Percentiles rank a stretch among this genome's conserved stretches.
Evolutionary conservation across 139 green algal species (phyloP).

Genomic region (Volvox africanus): DNA sequence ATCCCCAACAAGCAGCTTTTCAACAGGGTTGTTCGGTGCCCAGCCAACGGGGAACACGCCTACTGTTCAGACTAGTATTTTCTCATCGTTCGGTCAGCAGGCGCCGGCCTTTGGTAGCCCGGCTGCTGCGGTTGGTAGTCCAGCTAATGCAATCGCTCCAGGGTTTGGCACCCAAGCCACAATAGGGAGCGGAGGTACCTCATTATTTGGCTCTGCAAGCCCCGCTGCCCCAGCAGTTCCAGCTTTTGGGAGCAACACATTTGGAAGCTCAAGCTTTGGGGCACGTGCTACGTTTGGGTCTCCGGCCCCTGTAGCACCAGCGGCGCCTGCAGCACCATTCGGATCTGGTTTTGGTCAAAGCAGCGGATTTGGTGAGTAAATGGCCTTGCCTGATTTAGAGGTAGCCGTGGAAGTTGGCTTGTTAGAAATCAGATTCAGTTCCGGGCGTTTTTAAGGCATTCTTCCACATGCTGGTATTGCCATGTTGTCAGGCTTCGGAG

Average conservation of each 20-base stretch:
- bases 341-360: constrained; percentile 12
- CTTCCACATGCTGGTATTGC: not conserved
- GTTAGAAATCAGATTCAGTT: not conserved
- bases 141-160: not conserved
- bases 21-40: not conserved
- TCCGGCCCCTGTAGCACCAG: constrained; percentile 7
- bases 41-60: constrained; percentile 8
- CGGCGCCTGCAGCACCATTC: constrained; percentile 10
- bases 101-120: constrained; percentile 14
- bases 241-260: not conserved
- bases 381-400: not conserved
- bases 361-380: constrained; percentile 5
- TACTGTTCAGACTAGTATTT: not conserved
- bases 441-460: not conserved
- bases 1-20: not conserved
- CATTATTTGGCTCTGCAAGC: not conserved
- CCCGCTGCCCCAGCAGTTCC: not conserved
- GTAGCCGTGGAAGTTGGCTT: not conserved
- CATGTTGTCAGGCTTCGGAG: not conserved
- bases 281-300: constrained; percentile 14
- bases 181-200: not conserved
- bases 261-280: not conserved
- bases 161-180: not conserved
- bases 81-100: constrained; percentile 1
- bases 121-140: constrained; percentile 2